phyloP scores from a whole-genome alignment of 306 rosid genomes.

The Coriaria nepalensis region DNA sequence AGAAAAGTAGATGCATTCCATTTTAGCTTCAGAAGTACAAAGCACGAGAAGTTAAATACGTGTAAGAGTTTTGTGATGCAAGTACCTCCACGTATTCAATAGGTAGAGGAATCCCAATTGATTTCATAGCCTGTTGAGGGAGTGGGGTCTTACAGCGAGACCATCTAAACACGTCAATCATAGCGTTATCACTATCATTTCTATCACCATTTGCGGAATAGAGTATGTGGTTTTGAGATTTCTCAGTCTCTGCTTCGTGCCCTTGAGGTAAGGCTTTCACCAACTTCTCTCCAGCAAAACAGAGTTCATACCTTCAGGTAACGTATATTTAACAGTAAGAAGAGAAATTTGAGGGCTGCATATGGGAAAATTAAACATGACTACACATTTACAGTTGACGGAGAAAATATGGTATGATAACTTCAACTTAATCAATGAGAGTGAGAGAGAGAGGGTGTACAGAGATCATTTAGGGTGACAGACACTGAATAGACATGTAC shows the following conservation, averaged over 20 bases:
- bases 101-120: constrained; percentile 78
- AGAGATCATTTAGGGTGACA: constrained; percentile 9
- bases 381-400: not conserved
- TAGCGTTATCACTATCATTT: constrained; percentile 39
- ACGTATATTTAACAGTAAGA: not conserved
- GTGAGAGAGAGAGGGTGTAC: constrained; percentile 1
- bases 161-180: constrained; percentile 82
- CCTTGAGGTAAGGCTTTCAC: constrained; percentile 40
- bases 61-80: not conserved
- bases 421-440: not conserved
- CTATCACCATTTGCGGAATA: constrained; percentile 60
- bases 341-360: too few relatives aligned
- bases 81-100: constrained; percentile 76
- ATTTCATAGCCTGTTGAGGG: constrained; percentile 69
- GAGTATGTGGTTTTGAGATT: constrained; percentile 48
- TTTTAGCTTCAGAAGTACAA: not conserved
- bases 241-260: constrained; percentile 47
- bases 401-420: too few relatives aligned
- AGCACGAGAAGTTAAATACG: not conserved
- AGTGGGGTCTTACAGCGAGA: constrained; percentile 81
- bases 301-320: constrained; percentile 58
- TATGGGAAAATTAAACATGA: too few relatives aligned
- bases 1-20: not conserved
- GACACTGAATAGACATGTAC: constrained; percentile 19
- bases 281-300: constrained; percentile 73